Evolutionary conservation across 1,284 basidiomycete genomes (phyloP), one percentile per base, ranked within the genome.

Genomic region (Chondrostereum purpureum): DNA sequence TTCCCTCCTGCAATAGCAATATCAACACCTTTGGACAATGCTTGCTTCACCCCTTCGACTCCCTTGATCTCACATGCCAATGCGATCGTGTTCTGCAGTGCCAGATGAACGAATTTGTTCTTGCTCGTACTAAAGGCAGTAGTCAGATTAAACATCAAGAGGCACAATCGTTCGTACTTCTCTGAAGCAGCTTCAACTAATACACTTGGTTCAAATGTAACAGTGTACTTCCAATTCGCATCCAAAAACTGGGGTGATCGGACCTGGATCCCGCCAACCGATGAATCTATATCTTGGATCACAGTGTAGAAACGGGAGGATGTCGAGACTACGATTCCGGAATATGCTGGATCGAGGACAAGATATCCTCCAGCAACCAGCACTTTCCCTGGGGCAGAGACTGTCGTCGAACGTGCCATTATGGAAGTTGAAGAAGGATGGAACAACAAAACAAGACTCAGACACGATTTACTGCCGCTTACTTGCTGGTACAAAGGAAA

Each of bases 301-400:
- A 77, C 70, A 36, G 92, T 86, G 68, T 95, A 98, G 70, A 99
- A 99, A 34, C 96, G 78, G 14, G 92, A 90, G 8, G 89, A 89
- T 5, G 95, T 95, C 0, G 90, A 91, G 41, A 96, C 77, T 24
- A 92, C 92, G 45, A 90, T 68, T 37, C 93, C 93, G 21, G 84
- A 80, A 63, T 89, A 91, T 4, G 73, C 65, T 22, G 78, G 81
- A 64, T 96, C 92, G 48, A 96, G 83, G 19, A 97, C 90, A 46
- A 97, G 86, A 68, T 96, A 97, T 2, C 93, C 93, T 2, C 93
- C 93, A 2, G 94, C 91, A 47, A 97, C 65, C 49, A 99, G 79
- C 45, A 97, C 94, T 66, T 99, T 99, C 53, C 95, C 96, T 3
- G 95, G 91, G 1, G 94, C 81, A 19, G 93, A 97, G 44, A 96